Conservation (phyloP, 129 eudicot genomes). For the Kitagawia praeruptora region DNA sequence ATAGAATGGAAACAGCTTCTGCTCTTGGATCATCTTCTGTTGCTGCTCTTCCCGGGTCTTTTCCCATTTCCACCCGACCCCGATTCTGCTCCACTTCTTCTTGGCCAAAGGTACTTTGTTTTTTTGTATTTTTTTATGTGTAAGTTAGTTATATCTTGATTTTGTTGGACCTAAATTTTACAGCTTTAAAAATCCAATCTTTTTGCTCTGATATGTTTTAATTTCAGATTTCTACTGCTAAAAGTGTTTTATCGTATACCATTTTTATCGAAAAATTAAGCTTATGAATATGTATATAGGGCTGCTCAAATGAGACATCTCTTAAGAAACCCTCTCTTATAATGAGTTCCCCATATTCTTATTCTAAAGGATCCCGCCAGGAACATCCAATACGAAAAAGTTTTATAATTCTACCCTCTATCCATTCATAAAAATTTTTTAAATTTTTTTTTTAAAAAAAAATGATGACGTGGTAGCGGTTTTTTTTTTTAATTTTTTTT, state of each 20-base stretch:
- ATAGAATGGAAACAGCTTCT: constrained; percentile 53
- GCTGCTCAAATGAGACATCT: too few species aligned
- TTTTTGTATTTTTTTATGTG: not conserved
- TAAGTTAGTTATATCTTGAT: not conserved
- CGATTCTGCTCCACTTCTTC: constrained; percentile 28
- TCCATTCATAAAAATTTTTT: too few species aligned
- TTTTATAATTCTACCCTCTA: too few species aligned
- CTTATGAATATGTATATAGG: not conserved
- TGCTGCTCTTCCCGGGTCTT: constrained; percentile 12
- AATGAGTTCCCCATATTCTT: too few species aligned
- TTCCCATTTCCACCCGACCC: constrained; percentile 11
- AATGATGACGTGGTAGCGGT: too few species aligned
- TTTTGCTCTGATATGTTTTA: not conserved
- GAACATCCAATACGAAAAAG: too few species aligned
- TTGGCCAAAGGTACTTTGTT: constrained; percentile 26
- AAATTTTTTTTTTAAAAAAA: too few species aligned
- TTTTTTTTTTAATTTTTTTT: too few species aligned
- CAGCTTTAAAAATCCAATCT: too few species aligned
- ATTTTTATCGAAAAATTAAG: not conserved
- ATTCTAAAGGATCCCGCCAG: too few species aligned
- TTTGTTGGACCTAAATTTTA: not conserved
- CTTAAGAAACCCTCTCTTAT: too few species aligned
- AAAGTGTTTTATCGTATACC: not conserved
- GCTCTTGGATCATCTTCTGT: constrained; percentile 56
- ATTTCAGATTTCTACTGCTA: not conserved